phyloP scores from a whole-genome alignment of 148 eudicot species.

The Talinum fruticosum region DNA sequence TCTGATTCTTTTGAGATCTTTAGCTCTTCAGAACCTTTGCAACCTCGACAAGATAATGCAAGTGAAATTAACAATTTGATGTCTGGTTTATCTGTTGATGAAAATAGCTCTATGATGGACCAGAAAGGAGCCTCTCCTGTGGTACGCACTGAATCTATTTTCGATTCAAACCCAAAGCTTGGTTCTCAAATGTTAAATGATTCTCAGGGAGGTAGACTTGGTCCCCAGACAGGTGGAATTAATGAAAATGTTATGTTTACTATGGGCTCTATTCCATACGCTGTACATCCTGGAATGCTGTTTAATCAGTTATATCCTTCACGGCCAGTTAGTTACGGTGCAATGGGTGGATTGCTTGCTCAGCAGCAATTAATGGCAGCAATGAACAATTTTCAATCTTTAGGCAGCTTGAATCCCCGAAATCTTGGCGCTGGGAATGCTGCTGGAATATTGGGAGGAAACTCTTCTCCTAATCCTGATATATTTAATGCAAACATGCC shows the following conservation, averaged over 20 bases:
- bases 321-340: constrained; percentile 55
- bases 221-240: constrained; percentile 41
- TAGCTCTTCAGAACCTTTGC: constrained; percentile 44
- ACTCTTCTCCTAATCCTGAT: constrained; percentile 63
- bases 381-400: constrained; percentile 70
- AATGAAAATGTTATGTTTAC: constrained; percentile 53
- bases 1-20: constrained; percentile 61
- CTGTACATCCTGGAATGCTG: constrained; percentile 53
- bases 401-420: constrained; percentile 55
- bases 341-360: constrained; percentile 63
- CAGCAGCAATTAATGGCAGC: constrained; percentile 84
- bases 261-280: constrained; percentile 52
- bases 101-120: constrained; percentile 32
- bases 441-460: constrained; percentile 42
- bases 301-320: constrained; percentile 66
- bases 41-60: constrained; percentile 27
- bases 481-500: constrained; percentile 65
- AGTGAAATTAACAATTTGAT: constrained; percentile 49
- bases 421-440: constrained; percentile 34
- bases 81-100: constrained; percentile 58
- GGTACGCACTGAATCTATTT: constrained; percentile 28
- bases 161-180: constrained; percentile 28
- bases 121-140: constrained; percentile 34
- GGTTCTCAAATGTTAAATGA: constrained; percentile 35
- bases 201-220: constrained; percentile 32